Evolutionary conservation across 805 yeast genomes (phyloP).

Genomic region (Candida alai): DNA sequence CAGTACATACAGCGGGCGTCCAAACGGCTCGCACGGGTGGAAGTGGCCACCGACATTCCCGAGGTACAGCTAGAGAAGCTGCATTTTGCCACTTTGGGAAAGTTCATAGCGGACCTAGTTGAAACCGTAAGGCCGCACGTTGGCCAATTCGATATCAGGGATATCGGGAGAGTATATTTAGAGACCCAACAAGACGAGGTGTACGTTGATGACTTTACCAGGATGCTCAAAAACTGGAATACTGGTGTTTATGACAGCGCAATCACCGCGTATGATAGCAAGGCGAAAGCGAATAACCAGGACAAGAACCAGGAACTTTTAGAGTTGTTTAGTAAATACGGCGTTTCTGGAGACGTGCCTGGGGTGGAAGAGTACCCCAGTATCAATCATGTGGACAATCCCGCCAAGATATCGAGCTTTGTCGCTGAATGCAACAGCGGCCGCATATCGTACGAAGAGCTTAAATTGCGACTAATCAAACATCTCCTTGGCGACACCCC

Average conservation of each 20-base stretch:
- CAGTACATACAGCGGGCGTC: constrained; percentile 27
- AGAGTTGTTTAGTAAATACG: constrained; percentile 34
- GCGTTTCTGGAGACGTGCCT: constrained; percentile 10
- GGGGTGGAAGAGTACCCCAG: neutral
- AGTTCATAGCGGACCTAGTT: constrained; percentile 11
- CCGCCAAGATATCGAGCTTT: constrained; percentile 12
- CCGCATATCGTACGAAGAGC: constrained; percentile 14
- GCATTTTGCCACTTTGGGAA: constrained; percentile 25
- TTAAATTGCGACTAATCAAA: constrained; percentile 22
- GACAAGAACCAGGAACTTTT: constrained; percentile 30
- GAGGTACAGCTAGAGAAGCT: constrained; percentile 19
- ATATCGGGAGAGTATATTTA: constrained; percentile 14
- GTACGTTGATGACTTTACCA: constrained; percentile 22
- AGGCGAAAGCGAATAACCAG: constrained; percentile 13
- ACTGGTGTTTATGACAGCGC: neutral
- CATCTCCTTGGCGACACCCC: constrained; percentile 18
- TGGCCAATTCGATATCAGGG: constrained; percentile 12
- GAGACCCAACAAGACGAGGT: constrained; percentile 3
- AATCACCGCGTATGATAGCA: too few relatives aligned
- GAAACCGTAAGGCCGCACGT: constrained; percentile 11
- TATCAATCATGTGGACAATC: constrained; percentile 12
- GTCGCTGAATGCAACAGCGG: constrained; percentile 11
- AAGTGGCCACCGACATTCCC: constrained; percentile 13
- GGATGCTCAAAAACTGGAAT: constrained; percentile 27
- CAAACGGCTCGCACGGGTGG: constrained; percentile 27